phyloP scores from a whole-genome alignment of 352 stramenopile genomes.

The Pythium aquatile region DNA sequence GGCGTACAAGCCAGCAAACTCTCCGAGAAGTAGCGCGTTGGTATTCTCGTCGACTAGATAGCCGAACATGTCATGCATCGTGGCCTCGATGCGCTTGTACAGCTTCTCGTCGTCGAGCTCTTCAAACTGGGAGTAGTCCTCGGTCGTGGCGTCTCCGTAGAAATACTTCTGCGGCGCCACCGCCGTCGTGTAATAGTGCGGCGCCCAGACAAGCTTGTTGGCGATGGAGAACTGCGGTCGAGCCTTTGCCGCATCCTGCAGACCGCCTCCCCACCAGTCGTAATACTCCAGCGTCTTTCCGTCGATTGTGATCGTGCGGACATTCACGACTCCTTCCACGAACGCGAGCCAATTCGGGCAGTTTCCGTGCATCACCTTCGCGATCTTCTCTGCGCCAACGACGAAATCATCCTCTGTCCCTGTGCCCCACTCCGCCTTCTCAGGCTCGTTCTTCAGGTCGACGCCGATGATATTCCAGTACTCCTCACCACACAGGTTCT shows the following conservation, averaged over 20 bases:
- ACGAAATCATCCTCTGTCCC: slow-evolving; percentile 67
- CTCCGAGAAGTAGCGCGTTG: slow-evolving; percentile 60
- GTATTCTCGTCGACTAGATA: slow-evolving; percentile 53
- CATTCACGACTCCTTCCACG: slow-evolving; percentile 63
- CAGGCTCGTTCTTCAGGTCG: slow-evolving; percentile 80
- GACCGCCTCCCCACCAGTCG: slow-evolving; percentile 78
- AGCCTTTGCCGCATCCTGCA: slow-evolving; percentile 53
- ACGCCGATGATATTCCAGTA: slow-evolving; percentile 86
- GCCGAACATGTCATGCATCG: slow-evolving; percentile 80
- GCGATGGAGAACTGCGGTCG: slow-evolving; percentile 49
- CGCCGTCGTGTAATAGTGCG: slow-evolving; percentile 82
- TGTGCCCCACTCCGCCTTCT: slow-evolving; percentile 66
- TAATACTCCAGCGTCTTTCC: slow-evolving; percentile 58
- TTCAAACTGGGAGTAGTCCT: slow-evolving; percentile 55
- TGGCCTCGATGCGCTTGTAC: slow-evolving; percentile 41
- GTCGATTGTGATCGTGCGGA: slow-evolving; percentile 47
- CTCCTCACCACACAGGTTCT: slow-evolving; percentile 49
- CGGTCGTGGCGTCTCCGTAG: slow-evolving; percentile 53
- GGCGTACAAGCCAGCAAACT: slow-evolving; percentile 72
- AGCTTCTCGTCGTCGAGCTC: slow-evolving; percentile 61
- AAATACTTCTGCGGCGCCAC: slow-evolving; percentile 75
- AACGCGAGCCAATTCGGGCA: slow-evolving; percentile 79
- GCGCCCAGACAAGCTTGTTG: slow-evolving; percentile 82
- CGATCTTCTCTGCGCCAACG: slow-evolving; percentile 64
- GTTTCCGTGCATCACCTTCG: slow-evolving; percentile 68